Conservation (phyloP, 306 rosid species). For the Luffa aegyptiaca region DNA sequence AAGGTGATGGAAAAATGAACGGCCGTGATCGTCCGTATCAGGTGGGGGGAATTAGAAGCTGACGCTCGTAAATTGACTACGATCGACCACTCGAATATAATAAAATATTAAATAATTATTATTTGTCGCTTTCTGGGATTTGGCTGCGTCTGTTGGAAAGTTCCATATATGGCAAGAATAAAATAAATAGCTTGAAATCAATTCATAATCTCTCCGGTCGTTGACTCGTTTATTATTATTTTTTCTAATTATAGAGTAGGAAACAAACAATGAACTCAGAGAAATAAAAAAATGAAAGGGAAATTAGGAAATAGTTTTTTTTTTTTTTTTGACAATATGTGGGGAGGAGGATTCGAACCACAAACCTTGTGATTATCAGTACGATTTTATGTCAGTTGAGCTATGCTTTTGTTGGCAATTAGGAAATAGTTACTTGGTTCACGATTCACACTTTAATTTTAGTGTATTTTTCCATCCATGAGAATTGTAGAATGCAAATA, state of each 20-base stretch:
- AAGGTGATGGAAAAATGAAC: neutral
- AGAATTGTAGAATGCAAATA: no score
- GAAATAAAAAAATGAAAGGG: neutral
- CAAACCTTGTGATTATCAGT: no score
- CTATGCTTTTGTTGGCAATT: no score
- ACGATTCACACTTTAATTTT: neutral
- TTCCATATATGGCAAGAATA: neutral
- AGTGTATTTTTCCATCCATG: neutral
- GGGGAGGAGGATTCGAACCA: no score
- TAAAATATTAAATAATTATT: neutral
- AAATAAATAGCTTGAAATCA: neutral
- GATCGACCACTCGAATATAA: neutral
- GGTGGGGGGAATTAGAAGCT: no score
- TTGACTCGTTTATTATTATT: neutral
- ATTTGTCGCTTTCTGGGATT: neutral
- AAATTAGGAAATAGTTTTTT: neutral
- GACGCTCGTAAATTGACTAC: neutral
- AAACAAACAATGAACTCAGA: neutral
- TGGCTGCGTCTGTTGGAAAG: neutral
- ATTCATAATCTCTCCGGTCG: neutral
- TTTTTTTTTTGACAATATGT: no score
- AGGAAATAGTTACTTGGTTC: neutral
- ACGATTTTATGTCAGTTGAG: no score
- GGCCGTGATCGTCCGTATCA: neutral
- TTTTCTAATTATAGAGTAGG: neutral